A percentile compares a stretch with the other conserved stretches of the same genome.
Evolutionary conservation across 352 stramenopile species (phyloP).

Genomic region (Phytophthora sp.): DNA sequence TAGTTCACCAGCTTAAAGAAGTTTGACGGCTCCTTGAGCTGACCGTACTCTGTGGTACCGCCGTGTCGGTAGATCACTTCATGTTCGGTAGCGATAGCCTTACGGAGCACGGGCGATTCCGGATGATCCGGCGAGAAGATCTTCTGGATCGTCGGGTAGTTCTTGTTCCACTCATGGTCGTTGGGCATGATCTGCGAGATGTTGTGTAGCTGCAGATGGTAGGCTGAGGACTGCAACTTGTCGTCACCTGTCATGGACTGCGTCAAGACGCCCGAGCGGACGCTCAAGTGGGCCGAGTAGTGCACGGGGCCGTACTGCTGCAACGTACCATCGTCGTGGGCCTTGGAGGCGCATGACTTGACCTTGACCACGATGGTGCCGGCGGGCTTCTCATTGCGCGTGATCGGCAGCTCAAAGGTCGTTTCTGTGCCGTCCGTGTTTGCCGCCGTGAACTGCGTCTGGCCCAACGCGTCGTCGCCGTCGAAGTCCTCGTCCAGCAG

Average conservation of each 20-base stretch:
- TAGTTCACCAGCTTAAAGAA: conserved; percentile 44
- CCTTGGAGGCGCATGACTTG: conserved; percentile 23
- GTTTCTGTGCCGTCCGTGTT: conserved; percentile 38
- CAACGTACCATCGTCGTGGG: conserved; percentile 10
- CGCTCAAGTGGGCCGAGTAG: conserved; percentile 42
- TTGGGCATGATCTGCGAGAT: conserved; percentile 29
- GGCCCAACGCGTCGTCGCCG: conserved; percentile 39
- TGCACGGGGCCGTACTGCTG: conserved; percentile 41
- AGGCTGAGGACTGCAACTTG: conserved; percentile 36
- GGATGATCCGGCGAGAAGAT: conserved; percentile 44
- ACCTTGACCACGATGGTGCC: conserved; percentile 45
- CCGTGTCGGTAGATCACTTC: conserved; percentile 40
- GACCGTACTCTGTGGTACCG: conserved; percentile 25
- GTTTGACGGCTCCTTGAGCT: conserved; percentile 20
- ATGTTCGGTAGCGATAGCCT: conserved; percentile 36
- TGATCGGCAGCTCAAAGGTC: conserved; percentile 41
- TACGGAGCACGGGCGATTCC: conserved; percentile 34
- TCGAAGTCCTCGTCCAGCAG: conserved; percentile 45
- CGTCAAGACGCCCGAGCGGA: conserved; percentile 31
- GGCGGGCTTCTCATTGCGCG: conserved; percentile 28
- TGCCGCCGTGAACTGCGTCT: conserved; percentile 39
- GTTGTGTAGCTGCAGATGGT: conserved; percentile 45
- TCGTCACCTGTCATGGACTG: conserved; percentile 35
- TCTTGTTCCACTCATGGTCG: conserved; percentile 50
- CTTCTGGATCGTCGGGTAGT: conserved; percentile 40